Conservation (phyloP, 2,329 filamentous ascomycete genomes). For the Daldinia sp. region DNA sequence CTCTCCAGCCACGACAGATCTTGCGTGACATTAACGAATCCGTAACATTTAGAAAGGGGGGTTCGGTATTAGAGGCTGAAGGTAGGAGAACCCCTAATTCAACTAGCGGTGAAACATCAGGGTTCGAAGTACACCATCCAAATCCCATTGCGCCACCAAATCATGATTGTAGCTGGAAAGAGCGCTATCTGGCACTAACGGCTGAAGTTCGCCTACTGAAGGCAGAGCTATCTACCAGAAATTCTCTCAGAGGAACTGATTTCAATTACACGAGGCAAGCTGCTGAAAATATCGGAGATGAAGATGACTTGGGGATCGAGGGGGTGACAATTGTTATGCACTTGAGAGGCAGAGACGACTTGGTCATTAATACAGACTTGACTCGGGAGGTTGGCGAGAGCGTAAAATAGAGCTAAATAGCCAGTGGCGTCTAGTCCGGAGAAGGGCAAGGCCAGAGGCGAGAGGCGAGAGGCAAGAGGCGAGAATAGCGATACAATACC, state of each 20-base stretch:
- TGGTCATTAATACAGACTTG: conserved; percentile 61
- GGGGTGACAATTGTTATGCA: conserved; percentile 62
- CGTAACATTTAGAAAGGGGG: conserved; percentile 2
- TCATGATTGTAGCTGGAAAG: conserved; percentile 55
- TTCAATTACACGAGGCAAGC: conserved; percentile 37
- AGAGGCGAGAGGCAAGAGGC: background rate
- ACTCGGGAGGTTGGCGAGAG: conserved; percentile 23
- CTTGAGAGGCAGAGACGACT: conserved; percentile 57
- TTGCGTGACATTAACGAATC: conserved; percentile 3
- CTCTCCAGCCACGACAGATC: conserved; percentile 28
- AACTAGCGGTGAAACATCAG: conserved; percentile 22
- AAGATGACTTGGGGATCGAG: conserved; percentile 54
- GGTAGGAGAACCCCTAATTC: background rate
- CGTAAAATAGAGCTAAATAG: background rate
- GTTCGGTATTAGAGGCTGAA: background rate
- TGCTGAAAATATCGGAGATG: conserved; percentile 28
- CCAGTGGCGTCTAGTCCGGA: background rate
- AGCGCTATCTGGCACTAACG: conserved; percentile 52
- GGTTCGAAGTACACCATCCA: conserved; percentile 46
- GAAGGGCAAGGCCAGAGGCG: no score
- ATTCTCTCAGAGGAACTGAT: conserved; percentile 28
- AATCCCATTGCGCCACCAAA: conserved; percentile 49
- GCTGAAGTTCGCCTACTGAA: conserved; percentile 54
- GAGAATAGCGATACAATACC: background rate
- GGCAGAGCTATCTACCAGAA: conserved; percentile 47